Evolutionary conservation across 106 monocot species (phyloP).

Genomic region (Phalaenopsis aphrodite): DNA sequence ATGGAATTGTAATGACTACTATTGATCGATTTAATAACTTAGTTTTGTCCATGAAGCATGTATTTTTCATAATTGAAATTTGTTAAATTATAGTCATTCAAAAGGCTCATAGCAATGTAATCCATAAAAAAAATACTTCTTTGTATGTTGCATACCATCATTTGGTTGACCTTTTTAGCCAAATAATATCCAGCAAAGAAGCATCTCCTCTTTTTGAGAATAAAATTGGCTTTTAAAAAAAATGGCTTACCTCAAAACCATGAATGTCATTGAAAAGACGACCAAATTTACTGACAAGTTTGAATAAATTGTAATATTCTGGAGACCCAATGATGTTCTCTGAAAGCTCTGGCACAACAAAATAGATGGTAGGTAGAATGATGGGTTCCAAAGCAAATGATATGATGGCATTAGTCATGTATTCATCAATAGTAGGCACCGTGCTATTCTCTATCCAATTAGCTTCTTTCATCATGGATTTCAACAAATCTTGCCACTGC

Average conservation of each 20-base stretch:
- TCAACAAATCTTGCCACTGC: slow-evolving; percentile 74
- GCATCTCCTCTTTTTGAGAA: neutral
- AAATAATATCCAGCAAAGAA: neutral
- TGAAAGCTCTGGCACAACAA: slow-evolving; percentile 58
- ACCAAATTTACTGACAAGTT: slow-evolving; percentile 75
- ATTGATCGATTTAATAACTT: too few relatives aligned
- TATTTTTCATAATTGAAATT: too few relatives aligned
- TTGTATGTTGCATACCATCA: neutral
- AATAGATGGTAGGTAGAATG: slow-evolving; percentile 73
- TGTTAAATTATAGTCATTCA: too few relatives aligned
- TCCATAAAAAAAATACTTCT: neutral
- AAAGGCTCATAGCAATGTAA: too few relatives aligned
- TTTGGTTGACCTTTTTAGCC: neutral
- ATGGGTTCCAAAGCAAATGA: slow-evolving; percentile 90
- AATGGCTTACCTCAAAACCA: slow-evolving; percentile 52
- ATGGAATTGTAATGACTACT: too few relatives aligned
- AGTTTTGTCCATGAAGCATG: too few relatives aligned
- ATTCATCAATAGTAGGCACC: slow-evolving; percentile 62
- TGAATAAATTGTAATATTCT: slow-evolving; percentile 53
- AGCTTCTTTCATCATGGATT: slow-evolving; percentile 70
- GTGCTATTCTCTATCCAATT: slow-evolving; percentile 46
- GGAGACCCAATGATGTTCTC: slow-evolving; percentile 28
- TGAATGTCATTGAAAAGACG: slow-evolving; percentile 80
- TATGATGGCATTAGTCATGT: slow-evolving; percentile 69
- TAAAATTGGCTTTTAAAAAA: neutral